These are phyloP conservation scores for Chlamydomonas sphaeroides DNA, from an alignment of 139 green algal genomes.

Conservation along the genomic window DNA sequence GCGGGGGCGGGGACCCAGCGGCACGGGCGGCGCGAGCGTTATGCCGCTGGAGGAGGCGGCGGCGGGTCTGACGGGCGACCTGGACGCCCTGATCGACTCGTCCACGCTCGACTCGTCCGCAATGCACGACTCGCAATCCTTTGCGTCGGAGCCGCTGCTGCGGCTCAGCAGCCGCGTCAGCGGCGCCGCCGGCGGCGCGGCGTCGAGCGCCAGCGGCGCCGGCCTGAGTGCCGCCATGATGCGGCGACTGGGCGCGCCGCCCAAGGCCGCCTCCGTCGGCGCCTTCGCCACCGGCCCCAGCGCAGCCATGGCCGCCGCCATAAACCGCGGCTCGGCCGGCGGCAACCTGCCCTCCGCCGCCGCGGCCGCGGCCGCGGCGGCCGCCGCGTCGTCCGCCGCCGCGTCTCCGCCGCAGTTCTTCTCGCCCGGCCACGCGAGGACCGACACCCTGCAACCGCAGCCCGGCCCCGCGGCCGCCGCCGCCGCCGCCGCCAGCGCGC, in stretches of 20 bases:
- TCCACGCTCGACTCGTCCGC: too few relatives aligned
- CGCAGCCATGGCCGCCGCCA: background rate
- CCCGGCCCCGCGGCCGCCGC: background rate
- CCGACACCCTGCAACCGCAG: background rate
- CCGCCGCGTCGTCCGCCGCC: background rate
- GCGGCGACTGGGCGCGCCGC: background rate
- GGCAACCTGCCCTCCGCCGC: background rate
- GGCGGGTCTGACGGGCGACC: too few relatives aligned
- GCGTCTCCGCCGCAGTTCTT: constrained; percentile 3
- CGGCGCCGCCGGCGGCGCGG: background rate
- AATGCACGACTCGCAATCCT: too few relatives aligned
- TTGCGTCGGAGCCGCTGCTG: background rate
- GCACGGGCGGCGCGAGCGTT: too few relatives aligned
- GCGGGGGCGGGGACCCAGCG: background rate
- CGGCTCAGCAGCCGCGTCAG: background rate
- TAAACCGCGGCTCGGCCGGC: background rate
- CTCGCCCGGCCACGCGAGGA: background rate
- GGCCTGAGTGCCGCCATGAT: background rate
- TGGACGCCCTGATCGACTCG: too few relatives aligned
- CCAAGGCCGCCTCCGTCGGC: constrained; percentile 2
- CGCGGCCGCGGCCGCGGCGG: background rate
- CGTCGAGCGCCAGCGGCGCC: background rate
- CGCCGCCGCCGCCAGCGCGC: background rate
- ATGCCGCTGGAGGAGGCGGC: too few relatives aligned
- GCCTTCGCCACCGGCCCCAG: background rate